phyloP scores from a whole-genome alignment of 345 rosid genomes.

The Odontarrhena argentea region DNA sequence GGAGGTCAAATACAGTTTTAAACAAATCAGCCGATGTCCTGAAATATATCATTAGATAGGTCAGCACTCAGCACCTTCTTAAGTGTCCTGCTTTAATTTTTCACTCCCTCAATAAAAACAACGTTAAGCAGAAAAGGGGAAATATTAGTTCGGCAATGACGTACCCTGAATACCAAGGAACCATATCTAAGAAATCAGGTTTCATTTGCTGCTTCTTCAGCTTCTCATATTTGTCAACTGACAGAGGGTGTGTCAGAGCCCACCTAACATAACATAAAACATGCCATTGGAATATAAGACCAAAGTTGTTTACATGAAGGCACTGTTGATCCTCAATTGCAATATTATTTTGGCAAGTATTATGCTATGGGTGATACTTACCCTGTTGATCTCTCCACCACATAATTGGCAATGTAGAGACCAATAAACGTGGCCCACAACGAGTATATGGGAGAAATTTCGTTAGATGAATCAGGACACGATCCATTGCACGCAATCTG shows the following conservation, averaged over 20 bases:
- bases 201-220: conserved; percentile 81
- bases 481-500: conserved; percentile 66
- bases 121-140: conserved; percentile 7
- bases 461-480: conserved; percentile 78
- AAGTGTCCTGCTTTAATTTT: conserved; percentile 3
- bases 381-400: conserved; percentile 99
- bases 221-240: conserved; percentile 78
- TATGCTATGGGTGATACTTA: conserved; percentile 46
- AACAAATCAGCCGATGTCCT: conserved; percentile 99
- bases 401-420: conserved; percentile 97
- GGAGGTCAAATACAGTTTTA: conserved; percentile 95
- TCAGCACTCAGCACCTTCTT: conserved; percentile 23
- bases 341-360: conserved; percentile 8
- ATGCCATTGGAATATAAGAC: conserved; percentile 13
- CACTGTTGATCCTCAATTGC: conserved; percentile 8
- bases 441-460: conserved; percentile 97
- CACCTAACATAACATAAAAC: conserved; percentile 57
- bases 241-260: conserved; percentile 92
- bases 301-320: conserved; percentile 8
- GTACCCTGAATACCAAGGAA: conserved; percentile 99
- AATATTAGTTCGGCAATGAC: conserved; percentile 23
- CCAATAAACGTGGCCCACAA: conserved; percentile 99
- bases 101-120: neutral
- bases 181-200: conserved; percentile 98
- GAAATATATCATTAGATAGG: conserved; percentile 47